Percentiles rank a stretch among this genome's conserved stretches.
Evolutionary conservation across 495 filamentous ascomycete species (phyloP).

Genomic region (Tuber magnatum): DNA sequence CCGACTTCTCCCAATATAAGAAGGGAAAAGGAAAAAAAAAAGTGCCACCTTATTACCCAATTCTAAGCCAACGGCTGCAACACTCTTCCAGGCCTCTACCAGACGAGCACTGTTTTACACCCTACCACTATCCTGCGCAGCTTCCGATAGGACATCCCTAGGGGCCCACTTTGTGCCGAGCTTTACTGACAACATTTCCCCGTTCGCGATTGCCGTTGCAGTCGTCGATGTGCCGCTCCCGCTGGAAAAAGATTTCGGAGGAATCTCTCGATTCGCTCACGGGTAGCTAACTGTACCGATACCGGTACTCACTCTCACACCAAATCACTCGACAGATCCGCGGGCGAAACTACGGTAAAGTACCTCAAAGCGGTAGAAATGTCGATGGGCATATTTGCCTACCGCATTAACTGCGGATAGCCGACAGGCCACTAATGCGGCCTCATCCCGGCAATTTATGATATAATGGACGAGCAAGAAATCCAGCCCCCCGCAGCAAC

Average conservation of each 20-base stretch:
- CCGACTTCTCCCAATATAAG: neutral
- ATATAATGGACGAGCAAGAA: neutral
- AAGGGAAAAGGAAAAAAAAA: neutral
- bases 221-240: neutral
- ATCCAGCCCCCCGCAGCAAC: neutral
- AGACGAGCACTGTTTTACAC: neutral
- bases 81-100: neutral
- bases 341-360: neutral
- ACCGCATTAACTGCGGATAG: neutral
- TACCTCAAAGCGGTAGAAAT: neutral
- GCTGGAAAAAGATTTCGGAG: neutral
- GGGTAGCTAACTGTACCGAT: neutral
- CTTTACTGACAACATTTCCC: neutral
- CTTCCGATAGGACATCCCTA: neutral
- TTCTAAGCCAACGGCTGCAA: neutral
- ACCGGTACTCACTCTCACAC: neutral
- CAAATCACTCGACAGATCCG: neutral
- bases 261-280: neutral
- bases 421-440: neutral
- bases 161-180: neutral
- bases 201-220: neutral
- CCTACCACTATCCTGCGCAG: neutral
- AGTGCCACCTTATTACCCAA: neutral
- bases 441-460: neutral
- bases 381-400: neutral